Base-by-base conservation (phyloP, 306 rosid genomes). In the Cicer arietinum region DNA sequence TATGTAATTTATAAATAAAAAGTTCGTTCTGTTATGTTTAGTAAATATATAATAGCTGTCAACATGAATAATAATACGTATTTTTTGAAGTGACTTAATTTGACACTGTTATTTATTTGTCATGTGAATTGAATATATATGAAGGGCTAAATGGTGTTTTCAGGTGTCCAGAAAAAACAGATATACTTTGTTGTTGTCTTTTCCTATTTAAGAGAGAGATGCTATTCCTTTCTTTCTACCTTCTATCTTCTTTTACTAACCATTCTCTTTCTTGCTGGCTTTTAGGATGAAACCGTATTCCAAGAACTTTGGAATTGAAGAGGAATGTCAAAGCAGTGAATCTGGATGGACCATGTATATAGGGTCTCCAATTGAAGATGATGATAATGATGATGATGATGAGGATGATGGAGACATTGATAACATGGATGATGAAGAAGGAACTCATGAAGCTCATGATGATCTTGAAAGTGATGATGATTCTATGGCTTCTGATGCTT, bases 321-420 rank as follows among this genome's bases (percentile, higher is more conserved):
- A 94, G 70, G 99, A 94, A 81, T 92, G 95, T 74, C 87, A 89
- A 60, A 94, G 99, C 86, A 90, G 92, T 81, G 99, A 94, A 75
- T 94, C 99, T 45, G 99, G 99, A 47, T 94, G 99, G 99, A 94
- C 99, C 44, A 92, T 85, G 97, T 94, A 94, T 64, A 87, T 94
- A 69, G 98, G 95, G 12, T 91, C 97, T 37, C 85, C 83, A 14
- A 67, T 64, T n/a, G 71, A 83, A 22, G 93, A 69, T 67, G 54
- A 41, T 25, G 82, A 80, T 37, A 79, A 42, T 47, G 57, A 17
- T 14, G 48, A 53, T 18, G 41, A n/a, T 45, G 79, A 60, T 66
- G 25, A 53, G 0, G 86, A 73, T 22, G 25, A 80, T 41, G 72
- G 60, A 22, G 65, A 43, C 2, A 13, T 20, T 65, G 73, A 56